These are phyloP conservation scores for Stramenopiles sp. DNA, from an alignment of 352 stramenopile species.

Conservation along the genomic window DNA sequence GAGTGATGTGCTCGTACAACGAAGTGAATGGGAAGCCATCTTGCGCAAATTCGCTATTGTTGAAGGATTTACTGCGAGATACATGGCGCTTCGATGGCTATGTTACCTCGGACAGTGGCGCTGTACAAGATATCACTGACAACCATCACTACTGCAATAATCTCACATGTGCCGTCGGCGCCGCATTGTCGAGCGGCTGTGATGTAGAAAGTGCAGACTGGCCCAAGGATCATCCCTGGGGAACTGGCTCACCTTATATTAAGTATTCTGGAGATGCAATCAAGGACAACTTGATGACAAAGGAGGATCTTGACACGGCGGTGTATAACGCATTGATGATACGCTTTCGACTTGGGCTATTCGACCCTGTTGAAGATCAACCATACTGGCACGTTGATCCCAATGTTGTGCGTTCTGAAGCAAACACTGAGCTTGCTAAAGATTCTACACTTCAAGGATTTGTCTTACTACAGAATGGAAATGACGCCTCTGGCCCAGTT, in stretches of 20 bases:
- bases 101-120: slow-evolving; percentile 78
- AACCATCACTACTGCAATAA: slow-evolving; percentile 41
- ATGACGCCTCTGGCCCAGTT: slow-evolving; percentile 34
- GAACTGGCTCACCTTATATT: not conserved
- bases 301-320: not conserved
- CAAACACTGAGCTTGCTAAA: slow-evolving; percentile 39
- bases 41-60: slow-evolving; percentile 58
- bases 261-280: not conserved
- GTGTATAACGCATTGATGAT: slow-evolving; percentile 30
- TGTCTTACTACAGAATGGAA: slow-evolving; percentile 74
- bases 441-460: slow-evolving; percentile 56
- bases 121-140: slow-evolving; percentile 54
- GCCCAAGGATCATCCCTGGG: no score
- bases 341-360: slow-evolving; percentile 68
- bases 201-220: not conserved
- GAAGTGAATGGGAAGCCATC: slow-evolving; percentile 72
- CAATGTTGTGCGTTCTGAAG: slow-evolving; percentile 43
- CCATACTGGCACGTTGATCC: slow-evolving; percentile 39
- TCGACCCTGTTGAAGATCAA: slow-evolving; percentile 54
- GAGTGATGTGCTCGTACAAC: slow-evolving; percentile 92
- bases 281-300: not conserved
- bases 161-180: not conserved
- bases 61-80: slow-evolving; percentile 47
- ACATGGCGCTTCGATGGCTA: slow-evolving; percentile 72
- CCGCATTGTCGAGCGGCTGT: not conserved